A percentile compares a stretch with the other conserved stretches of the same genome.
Evolutionary conservation across 345 rosid species (phyloP).

Genomic region (Noccaea caerulescens): DNA sequence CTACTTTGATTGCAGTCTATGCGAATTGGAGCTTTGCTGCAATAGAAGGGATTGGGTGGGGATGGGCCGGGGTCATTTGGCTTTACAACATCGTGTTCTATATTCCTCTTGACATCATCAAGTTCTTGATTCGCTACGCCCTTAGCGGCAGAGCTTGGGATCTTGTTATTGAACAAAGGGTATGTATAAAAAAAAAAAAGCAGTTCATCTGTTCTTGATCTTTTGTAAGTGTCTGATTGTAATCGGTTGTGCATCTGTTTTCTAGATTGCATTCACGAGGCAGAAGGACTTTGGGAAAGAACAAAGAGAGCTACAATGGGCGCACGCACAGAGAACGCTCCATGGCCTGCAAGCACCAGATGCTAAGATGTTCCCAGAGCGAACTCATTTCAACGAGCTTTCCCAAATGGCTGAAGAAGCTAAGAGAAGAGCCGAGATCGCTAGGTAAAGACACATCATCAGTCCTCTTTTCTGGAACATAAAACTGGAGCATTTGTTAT

Average conservation of each 20-base stretch:
- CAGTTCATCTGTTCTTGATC: neutral
- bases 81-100: constrained; percentile 86
- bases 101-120: constrained; percentile 86
- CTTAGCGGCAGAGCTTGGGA: constrained; percentile 99
- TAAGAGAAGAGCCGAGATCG: constrained; percentile 96
- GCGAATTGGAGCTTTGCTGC: constrained; percentile 97
- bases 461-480: neutral
- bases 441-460: constrained; percentile 56
- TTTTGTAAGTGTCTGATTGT: neutral
- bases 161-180: constrained; percentile 98
- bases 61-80: constrained; percentile 99
- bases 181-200: constrained; percentile 41
- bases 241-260: neutral
- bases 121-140: constrained; percentile 89
- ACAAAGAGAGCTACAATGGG: constrained; percentile 99
- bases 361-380: constrained; percentile 88
- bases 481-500: neutral
- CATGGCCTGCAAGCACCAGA: constrained; percentile 96
- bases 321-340: constrained; percentile 95
- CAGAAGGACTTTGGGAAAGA: constrained; percentile 97
- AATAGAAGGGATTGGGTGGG: constrained; percentile 98
- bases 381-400: constrained; percentile 83
- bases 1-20: constrained; percentile 93
- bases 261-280: constrained; percentile 95
- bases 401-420: constrained; percentile 98